phyloP scores from a whole-genome alignment of 345 rosid genomes.

The Populus pruinosa region DNA sequence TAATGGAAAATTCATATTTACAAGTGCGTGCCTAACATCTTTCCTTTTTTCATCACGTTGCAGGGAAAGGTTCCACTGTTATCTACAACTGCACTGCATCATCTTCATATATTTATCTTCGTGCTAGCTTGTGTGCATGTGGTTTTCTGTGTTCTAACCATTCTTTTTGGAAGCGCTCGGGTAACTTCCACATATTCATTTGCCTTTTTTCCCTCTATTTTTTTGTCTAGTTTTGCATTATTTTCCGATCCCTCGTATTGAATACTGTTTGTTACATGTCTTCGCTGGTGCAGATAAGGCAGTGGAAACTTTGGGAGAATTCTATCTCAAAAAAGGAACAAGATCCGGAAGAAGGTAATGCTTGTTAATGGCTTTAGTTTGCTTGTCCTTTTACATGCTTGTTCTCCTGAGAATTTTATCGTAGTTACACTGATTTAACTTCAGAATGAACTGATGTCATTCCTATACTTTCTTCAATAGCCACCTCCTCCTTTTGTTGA shows the following conservation, averaged over 20 bases:
- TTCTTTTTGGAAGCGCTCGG: conserved; percentile 29
- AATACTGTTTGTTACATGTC: not conserved
- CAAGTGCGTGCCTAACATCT: not conserved
- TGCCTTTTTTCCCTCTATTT: not conserved
- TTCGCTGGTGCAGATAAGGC: conserved; percentile 21
- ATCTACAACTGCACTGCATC: conserved; percentile 30
- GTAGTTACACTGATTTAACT: not conserved
- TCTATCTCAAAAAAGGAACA: conserved; percentile 16
- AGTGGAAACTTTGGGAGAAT: conserved; percentile 32
- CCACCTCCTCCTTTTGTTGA: not conserved
- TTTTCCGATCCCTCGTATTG: not conserved
- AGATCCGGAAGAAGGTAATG: conserved; percentile 49
- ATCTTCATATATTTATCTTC: conserved; percentile 32
- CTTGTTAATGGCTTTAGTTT: not conserved
- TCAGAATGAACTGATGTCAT: not conserved
- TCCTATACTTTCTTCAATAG: not conserved
- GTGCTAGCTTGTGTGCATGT: conserved; percentile 36
- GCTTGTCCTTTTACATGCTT: not conserved
- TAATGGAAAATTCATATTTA: not conserved
- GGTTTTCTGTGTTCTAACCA: conserved; percentile 25
- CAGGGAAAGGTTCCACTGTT: conserved; percentile 33
- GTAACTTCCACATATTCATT: conserved; percentile 10
- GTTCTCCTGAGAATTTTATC: not conserved
- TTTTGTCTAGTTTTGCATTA: not conserved
- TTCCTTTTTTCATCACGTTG: not conserved